phyloP scores from a whole-genome alignment of 2,329 filamentous ascomycete genomes.

The Talaromyces sp. region DNA sequence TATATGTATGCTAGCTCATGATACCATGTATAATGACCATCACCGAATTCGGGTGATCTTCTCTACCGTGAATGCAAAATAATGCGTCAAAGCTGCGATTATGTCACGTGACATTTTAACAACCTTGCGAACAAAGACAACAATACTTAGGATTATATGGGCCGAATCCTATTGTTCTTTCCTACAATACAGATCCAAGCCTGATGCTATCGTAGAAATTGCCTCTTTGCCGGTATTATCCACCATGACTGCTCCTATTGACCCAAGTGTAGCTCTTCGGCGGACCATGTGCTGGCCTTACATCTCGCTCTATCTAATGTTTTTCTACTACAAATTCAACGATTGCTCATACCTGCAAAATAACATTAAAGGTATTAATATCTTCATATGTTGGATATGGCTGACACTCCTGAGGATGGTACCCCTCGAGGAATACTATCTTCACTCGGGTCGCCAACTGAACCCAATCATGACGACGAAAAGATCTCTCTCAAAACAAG shows the following conservation, averaged over 20 bases:
- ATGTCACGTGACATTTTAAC: conserved; percentile 10
- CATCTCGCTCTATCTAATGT: neutral
- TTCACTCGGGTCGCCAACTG: neutral
- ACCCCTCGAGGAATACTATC: neutral
- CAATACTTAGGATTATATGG: conserved; percentile 13
- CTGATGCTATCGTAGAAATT: neutral
- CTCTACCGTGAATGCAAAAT: neutral
- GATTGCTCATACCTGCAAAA: neutral
- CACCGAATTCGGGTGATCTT: neutral
- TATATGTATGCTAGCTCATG: neutral
- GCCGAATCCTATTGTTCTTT: conserved; percentile 15
- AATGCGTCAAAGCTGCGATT: neutral
- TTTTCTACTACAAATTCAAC: neutral
- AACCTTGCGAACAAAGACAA: conserved; percentile 11
- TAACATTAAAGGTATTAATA: neutral
- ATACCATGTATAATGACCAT: conserved; percentile 9
- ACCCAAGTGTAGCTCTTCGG: neutral
- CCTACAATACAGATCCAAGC: neutral
- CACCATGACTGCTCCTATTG: neutral
- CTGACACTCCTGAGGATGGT: neutral
- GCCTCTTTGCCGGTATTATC: neutral
- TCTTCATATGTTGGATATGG: neutral
- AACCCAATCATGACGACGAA: neutral
- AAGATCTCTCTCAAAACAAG: conserved; percentile 19
- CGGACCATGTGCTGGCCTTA: neutral